Conservation (phyloP, 1,139 yeast species). For the Sugiyamaella sp. region DNA sequence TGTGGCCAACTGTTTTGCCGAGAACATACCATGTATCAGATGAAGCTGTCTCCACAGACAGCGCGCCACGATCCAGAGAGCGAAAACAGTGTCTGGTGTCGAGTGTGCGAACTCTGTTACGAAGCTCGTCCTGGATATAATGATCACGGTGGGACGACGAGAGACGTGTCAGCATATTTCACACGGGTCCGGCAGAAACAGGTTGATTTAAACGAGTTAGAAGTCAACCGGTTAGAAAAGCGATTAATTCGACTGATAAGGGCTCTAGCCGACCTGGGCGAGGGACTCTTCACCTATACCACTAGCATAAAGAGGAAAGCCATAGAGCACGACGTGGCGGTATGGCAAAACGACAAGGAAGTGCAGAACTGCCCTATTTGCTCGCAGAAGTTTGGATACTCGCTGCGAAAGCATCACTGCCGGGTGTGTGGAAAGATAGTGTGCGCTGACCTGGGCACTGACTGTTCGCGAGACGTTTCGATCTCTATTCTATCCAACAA, state of each 20-base stretch:
- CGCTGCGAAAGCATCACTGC: slow-evolving; percentile 83
- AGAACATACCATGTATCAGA: slow-evolving; percentile 58
- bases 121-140: slow-evolving; percentile 56
- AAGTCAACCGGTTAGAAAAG: slow-evolving; percentile 62
- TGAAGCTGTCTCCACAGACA: slow-evolving; percentile 47
- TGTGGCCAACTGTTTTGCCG: slow-evolving; percentile 78
- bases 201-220: slow-evolving; percentile 49
- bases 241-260: slow-evolving; percentile 56
- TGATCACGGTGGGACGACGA: slow-evolving; percentile 44
- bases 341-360: slow-evolving; percentile 67
- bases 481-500: slow-evolving; percentile 51
- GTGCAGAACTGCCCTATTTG: slow-evolving; percentile 68
- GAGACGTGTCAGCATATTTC: slow-evolving; percentile 56
- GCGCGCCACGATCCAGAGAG: slow-evolving; percentile 52
- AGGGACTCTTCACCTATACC: slow-evolving; percentile 35
- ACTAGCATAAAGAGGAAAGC: slow-evolving; percentile 38
- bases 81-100: slow-evolving; percentile 61
- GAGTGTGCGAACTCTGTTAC: slow-evolving; percentile 71
- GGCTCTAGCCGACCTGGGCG: slow-evolving; percentile 29
- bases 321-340: slow-evolving; percentile 57
- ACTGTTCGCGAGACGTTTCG: slow-evolving; percentile 77
- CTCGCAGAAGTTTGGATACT: slow-evolving; percentile 55
- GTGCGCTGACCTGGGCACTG: slow-evolving; percentile 64
- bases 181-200: slow-evolving; percentile 45
- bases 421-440: slow-evolving; percentile 80